phyloP scores from a whole-genome alignment of 306 rosid genomes.

The Quercus alba region DNA sequence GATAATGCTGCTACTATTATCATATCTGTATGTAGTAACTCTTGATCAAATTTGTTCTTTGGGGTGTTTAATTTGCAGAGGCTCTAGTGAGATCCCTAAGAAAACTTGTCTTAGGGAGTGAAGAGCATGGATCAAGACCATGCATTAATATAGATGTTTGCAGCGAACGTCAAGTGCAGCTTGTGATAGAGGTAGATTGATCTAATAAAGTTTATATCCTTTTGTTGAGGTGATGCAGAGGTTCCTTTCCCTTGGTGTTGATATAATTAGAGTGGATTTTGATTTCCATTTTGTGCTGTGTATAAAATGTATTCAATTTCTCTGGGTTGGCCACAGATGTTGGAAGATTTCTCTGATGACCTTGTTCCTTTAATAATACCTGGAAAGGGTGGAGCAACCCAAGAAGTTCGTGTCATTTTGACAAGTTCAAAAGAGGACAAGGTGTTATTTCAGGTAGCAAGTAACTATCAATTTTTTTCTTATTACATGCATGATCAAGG shows the following conservation, averaged over 20 bases:
- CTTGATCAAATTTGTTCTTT: conserved; percentile 8
- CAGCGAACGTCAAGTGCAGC: conserved; percentile 74
- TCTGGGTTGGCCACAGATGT: conserved; percentile 49
- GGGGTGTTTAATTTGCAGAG: conserved; percentile 43
- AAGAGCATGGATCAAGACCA: conserved; percentile 63
- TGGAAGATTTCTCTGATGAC: conserved; percentile 57
- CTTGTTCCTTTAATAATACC: conserved; percentile 62
- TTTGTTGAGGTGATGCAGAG: conserved; percentile 15
- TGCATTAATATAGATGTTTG: conserved; percentile 75
- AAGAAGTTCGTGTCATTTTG: conserved; percentile 56
- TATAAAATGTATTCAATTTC: neutral
- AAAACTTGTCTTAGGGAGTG: conserved; percentile 56
- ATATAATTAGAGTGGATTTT: neutral
- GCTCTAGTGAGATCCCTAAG: conserved; percentile 52
- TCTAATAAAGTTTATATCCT: conserved; percentile 11
- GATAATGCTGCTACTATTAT: neutral
- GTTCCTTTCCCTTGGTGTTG: neutral
- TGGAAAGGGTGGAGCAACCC: conserved; percentile 50
- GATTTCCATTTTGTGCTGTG: neutral
- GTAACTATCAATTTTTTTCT: neutral
- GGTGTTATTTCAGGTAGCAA: conserved; percentile 63
- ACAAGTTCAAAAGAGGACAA: conserved; percentile 73
- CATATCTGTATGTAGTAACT: neutral
- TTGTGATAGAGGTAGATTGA: conserved; percentile 62
- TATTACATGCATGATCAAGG: neutral